Evolutionary conservation across 2,329 filamentous ascomycete genomes (phyloP).

Genomic region (Blumeria hordei): DNA sequence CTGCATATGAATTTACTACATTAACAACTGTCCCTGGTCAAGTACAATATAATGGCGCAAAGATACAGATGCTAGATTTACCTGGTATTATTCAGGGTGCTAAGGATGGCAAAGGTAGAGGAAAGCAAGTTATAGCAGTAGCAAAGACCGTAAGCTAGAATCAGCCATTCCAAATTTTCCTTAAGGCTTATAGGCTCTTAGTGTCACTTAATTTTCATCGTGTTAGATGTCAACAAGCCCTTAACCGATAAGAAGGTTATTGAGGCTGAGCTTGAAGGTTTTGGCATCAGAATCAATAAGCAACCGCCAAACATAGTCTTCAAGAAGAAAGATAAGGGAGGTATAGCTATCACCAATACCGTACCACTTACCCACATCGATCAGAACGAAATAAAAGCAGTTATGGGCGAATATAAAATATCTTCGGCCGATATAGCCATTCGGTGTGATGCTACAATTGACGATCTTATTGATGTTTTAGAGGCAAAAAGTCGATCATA

Average conservation of each 20-base stretch:
- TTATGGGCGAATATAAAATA: slow-evolving; percentile 93
- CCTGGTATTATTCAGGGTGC: slow-evolving; percentile 97
- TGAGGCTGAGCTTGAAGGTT: slow-evolving; percentile 83
- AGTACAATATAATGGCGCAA: slow-evolving; percentile 87
- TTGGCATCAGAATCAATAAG: slow-evolving; percentile 96
- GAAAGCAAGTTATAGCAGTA: slow-evolving; percentile 94
- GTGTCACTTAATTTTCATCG: slow-evolving; percentile 95
- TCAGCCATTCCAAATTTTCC: background rate
- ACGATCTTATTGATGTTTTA: slow-evolving; percentile 87
- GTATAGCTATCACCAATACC: slow-evolving; percentile 87
- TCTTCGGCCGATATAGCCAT: slow-evolving; percentile 93
- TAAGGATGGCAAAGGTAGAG: slow-evolving; percentile 92
- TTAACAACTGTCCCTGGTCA: slow-evolving; percentile 93
- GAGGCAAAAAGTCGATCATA: slow-evolving; percentile 90
- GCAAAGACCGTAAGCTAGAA: slow-evolving; percentile 45
- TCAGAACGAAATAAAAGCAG: slow-evolving; percentile 88
- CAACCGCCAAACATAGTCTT: slow-evolving; percentile 94
- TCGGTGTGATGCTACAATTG: slow-evolving; percentile 88
- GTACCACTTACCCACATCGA: slow-evolving; percentile 81
- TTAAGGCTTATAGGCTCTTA: background rate
- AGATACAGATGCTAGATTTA: slow-evolving; percentile 93
- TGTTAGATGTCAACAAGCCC: slow-evolving; percentile 95
- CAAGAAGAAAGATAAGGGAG: slow-evolving; percentile 98
- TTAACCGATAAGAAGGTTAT: slow-evolving; percentile 92
- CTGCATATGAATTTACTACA: slow-evolving; percentile 96